Percentiles rank a stretch among this genome's conserved stretches.
These are phyloP conservation scores for Psophocarpus tetragonolobus DNA, from an alignment of 306 rosid species.

Conservation along the genomic window DNA sequence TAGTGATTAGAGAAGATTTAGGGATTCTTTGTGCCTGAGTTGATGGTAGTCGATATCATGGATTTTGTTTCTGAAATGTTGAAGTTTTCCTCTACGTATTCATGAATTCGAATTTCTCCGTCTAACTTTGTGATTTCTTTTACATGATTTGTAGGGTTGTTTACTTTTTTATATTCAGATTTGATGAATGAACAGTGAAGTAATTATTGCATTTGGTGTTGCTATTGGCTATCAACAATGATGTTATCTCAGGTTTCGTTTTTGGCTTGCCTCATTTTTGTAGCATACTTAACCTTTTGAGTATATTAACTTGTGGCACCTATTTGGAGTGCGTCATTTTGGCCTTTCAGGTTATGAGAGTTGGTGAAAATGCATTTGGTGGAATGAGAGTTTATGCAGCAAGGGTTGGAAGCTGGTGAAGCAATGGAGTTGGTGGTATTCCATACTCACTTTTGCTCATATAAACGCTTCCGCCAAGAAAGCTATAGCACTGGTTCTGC, in stretches of 20 bases:
- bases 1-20: neutral
- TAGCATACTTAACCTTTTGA: neutral
- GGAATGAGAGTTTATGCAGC: neutral
- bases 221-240: neutral
- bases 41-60: too few species aligned
- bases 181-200: neutral
- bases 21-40: neutral
- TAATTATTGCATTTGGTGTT: neutral
- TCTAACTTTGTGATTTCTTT: neutral
- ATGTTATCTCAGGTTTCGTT: neutral
- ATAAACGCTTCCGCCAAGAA: conserved; percentile 38
- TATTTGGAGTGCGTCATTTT: conserved; percentile 31
- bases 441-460: conserved; percentile 50
- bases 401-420: conserved; percentile 8
- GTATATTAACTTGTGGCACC: conserved; percentile 10
- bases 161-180: neutral
- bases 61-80: neutral
- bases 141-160: neutral
- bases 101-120: neutral
- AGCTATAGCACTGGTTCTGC: conserved; percentile 19
- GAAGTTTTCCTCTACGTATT: neutral
- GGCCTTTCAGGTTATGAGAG: conserved; percentile 64
- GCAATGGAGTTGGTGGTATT: conserved; percentile 49
- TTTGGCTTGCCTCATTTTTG: neutral
- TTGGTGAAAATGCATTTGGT: neutral